These are phyloP conservation scores for Neostapfia colusana DNA, from an alignment of 176 grass and related monocot species.

Conservation along the genomic window DNA sequence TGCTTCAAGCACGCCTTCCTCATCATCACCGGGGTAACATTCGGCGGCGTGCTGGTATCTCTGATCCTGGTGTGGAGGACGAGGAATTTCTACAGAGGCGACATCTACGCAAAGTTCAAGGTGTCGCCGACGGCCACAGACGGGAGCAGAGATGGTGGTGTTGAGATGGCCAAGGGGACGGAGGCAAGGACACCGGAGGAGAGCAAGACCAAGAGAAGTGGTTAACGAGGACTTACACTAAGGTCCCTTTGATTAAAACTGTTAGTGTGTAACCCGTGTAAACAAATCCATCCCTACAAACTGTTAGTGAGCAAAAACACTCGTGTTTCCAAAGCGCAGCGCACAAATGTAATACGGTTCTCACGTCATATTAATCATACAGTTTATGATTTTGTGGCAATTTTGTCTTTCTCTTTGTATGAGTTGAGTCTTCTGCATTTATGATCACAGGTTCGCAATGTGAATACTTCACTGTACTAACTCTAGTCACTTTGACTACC, in stretches of 20 bases:
- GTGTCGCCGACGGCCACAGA: background rate
- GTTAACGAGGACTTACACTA: slow-evolving; percentile 11
- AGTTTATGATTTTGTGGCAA: background rate
- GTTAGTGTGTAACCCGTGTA: too few relatives aligned
- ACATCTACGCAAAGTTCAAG: slow-evolving; percentile 53
- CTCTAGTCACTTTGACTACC: too few relatives aligned
- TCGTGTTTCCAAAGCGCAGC: background rate
- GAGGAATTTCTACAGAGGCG: slow-evolving; percentile 39
- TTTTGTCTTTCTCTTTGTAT: background rate
- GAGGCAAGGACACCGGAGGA: background rate
- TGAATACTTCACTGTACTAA: too few relatives aligned
- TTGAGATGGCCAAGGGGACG: background rate
- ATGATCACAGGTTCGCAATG: too few relatives aligned
- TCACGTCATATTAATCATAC: background rate
- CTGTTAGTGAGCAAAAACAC: background rate
- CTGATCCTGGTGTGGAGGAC: slow-evolving; percentile 50
- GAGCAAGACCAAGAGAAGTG: slow-evolving; percentile 11
- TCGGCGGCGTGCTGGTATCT: slow-evolving; percentile 37
- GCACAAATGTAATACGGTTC: background rate
- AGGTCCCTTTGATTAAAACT: background rate
- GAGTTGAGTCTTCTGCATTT: too few relatives aligned
- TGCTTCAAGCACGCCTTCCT: slow-evolving; percentile 46
- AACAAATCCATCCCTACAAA: background rate
- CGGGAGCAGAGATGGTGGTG: background rate
- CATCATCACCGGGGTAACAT: slow-evolving; percentile 41